phyloP scores from a whole-genome alignment of 768 basidiomycete species.

The Fistulinella prunicolor region DNA sequence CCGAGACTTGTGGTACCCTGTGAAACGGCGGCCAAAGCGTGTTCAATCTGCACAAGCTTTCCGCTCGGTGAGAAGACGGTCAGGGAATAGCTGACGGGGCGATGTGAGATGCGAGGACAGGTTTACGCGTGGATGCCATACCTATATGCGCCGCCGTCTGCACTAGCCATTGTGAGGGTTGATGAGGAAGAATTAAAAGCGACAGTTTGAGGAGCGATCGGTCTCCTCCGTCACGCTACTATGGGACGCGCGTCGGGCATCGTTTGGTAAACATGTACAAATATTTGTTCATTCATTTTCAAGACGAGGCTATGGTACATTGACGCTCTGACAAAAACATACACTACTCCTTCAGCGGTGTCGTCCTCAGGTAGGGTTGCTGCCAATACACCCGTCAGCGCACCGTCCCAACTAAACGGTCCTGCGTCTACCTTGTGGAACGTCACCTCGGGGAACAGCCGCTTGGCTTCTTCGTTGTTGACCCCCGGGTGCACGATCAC shows the following conservation, averaged over 20 bases:
- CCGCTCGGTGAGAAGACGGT: slow-evolving; percentile 99
- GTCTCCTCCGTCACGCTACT: too few relatives aligned
- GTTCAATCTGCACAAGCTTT: slow-evolving; percentile 99
- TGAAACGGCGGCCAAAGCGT: slow-evolving; percentile 94
- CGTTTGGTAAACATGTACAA: slow-evolving; percentile 25
- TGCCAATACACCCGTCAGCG: slow-evolving; percentile 5
- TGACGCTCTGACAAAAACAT: too few relatives aligned
- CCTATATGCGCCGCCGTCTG: slow-evolving; percentile 83
- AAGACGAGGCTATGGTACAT: not conserved
- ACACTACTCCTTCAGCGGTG: slow-evolving; percentile 42
- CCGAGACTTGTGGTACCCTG: slow-evolving; percentile 96
- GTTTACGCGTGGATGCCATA: slow-evolving; percentile 24
- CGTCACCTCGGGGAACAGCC: slow-evolving; percentile 81
- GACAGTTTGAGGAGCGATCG: slow-evolving; percentile 18
- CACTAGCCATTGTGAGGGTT: slow-evolving; percentile 61
- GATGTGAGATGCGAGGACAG: slow-evolving; percentile 18
- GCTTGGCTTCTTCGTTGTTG: slow-evolving; percentile 83
- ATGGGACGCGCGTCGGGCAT: slow-evolving; percentile 28
- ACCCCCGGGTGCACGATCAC: slow-evolving; percentile 91
- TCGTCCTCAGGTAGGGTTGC: slow-evolving; percentile 88
- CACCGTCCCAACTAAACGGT: not conserved
- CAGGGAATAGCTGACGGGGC: slow-evolving; percentile 79
- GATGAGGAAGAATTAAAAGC: slow-evolving; percentile 18
- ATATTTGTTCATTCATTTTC: not conserved
- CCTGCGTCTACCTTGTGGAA: slow-evolving; percentile 63